Evolutionary conservation across 164 flowering plant species (phyloP).

Genomic region (Amborella trichopoda): DNA sequence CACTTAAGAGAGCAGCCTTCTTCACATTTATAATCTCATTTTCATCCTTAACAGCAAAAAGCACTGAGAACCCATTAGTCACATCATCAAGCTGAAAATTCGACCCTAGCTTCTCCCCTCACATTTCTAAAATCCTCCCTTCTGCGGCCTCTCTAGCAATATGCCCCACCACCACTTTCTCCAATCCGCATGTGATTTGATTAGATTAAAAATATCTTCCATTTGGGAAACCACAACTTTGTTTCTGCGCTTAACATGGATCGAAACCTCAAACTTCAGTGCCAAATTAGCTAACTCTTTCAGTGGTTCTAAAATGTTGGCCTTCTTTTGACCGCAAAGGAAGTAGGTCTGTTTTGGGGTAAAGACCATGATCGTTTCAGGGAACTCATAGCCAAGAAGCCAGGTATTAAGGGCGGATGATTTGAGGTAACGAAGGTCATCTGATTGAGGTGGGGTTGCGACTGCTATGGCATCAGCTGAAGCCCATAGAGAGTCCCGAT

Average conservation of each 20-base stretch:
- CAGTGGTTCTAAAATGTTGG: constrained; percentile 41
- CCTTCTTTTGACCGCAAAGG: constrained; percentile 67
- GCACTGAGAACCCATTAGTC: constrained; percentile 52
- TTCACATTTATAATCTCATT: constrained; percentile 48
- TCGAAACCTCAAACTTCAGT: constrained; percentile 39
- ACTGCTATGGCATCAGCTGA: constrained; percentile 34
- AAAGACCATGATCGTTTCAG: constrained; percentile 79
- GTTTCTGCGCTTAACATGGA: constrained; percentile 56
- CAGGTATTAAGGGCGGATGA: constrained; percentile 69
- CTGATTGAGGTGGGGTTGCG: constrained; percentile 69
- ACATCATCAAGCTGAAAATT: constrained; percentile 36
- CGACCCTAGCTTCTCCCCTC: constrained; percentile 41
- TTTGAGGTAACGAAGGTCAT: constrained; percentile 63
- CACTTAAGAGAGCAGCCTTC: constrained; percentile 54
- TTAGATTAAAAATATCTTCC: constrained; percentile 28
- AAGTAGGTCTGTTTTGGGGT: constrained; percentile 49
- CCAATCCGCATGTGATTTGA: constrained; percentile 10
- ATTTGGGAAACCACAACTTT: constrained; percentile 48
- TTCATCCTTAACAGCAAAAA: constrained; percentile 59
- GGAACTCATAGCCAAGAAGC: constrained; percentile 79
- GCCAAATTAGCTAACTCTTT: constrained; percentile 36
- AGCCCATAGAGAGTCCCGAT: constrained; percentile 42
- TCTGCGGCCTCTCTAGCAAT: constrained; percentile 62
- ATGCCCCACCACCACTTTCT: constrained; percentile 41
- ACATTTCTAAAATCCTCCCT: constrained; percentile 58